Conservation (phyloP, 2,329 filamentous ascomycete genomes). For the Sclerotinia borealis region DNA sequence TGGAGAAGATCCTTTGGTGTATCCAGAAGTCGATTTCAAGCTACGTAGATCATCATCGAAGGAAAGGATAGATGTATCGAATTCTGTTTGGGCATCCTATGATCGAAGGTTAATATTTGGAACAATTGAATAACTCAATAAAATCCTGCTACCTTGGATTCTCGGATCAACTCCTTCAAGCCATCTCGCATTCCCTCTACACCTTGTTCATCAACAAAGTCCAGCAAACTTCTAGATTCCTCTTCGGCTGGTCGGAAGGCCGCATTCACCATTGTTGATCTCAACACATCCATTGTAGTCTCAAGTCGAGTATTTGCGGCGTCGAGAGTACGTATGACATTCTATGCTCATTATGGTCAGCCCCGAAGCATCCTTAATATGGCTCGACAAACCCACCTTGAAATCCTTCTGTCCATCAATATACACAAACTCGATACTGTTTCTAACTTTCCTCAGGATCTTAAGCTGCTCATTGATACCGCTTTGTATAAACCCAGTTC, state of each 20-base stretch:
- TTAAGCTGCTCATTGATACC: constrained; percentile 53
- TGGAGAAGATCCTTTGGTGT: constrained; percentile 31
- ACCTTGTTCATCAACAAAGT: constrained; percentile 69
- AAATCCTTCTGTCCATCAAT: constrained; percentile 55
- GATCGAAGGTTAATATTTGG: not conserved
- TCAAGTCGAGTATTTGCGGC: constrained; percentile 58
- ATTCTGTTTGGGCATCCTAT: constrained; percentile 60
- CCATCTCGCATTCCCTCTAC: constrained; percentile 60
- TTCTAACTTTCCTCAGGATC: constrained; percentile 46
- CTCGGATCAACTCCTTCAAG: constrained; percentile 64
- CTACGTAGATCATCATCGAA: constrained; percentile 70
- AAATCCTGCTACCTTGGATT: constrained; percentile 51
- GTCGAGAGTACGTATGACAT: constrained; percentile 60
- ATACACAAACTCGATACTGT: constrained; percentile 49
- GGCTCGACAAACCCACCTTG: constrained; percentile 25
- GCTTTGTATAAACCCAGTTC: constrained; percentile 60
- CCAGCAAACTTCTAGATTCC: constrained; percentile 57
- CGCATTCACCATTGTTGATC: constrained; percentile 57
- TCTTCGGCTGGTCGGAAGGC: constrained; percentile 55
- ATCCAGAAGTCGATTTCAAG: constrained; percentile 45
- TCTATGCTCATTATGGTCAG: constrained; percentile 29
- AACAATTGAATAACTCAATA: not conserved
- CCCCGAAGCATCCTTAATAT: not conserved
- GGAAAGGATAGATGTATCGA: constrained; percentile 59
- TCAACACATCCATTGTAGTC: constrained; percentile 59